phyloP scores from a whole-genome alignment of 106 monocot genomes.

The Triglochin maritima region DNA sequence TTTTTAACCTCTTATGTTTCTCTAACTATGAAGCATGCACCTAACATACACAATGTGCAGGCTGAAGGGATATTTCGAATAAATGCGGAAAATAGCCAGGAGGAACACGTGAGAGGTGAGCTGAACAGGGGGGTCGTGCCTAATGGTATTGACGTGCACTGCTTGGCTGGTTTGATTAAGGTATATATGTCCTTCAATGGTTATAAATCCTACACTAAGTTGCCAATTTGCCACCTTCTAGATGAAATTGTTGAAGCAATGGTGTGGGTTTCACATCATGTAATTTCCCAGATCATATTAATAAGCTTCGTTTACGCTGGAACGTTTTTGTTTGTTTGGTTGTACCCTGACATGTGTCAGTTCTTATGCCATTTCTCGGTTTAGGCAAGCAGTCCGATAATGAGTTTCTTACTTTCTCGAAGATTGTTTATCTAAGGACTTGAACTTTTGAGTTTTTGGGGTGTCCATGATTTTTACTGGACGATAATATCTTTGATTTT shows the following conservation, averaged over 20 bases:
- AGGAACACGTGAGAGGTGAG: slow-evolving; percentile 23
- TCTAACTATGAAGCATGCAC: not conserved
- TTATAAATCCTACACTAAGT: not conserved
- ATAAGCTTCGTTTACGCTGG: not conserved
- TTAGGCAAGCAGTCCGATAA: slow-evolving; percentile 3
- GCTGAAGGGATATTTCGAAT: slow-evolving; percentile 29
- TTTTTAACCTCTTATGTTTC: not conserved
- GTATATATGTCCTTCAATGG: not conserved
- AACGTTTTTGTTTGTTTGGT: not conserved
- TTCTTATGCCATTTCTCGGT: slow-evolving; percentile 36
- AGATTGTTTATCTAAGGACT: too few relatives aligned
- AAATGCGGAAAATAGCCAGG: slow-evolving; percentile 18
- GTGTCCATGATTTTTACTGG: slow-evolving; percentile 21
- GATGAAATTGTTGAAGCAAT: not conserved
- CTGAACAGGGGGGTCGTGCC: slow-evolving; percentile 16
- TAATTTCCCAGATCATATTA: not conserved
- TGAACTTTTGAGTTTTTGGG: slow-evolving; percentile 32
- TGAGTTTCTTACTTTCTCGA: too few relatives aligned
- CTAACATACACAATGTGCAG: slow-evolving; percentile 4
- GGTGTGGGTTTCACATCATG: not conserved
- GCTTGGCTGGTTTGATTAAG: slow-evolving; percentile 30
- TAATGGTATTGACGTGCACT: slow-evolving; percentile 17
- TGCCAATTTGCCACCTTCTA: not conserved
- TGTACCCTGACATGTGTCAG: slow-evolving; percentile 18
- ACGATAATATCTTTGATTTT: not conserved